Evolutionary conservation across 225 moss, liverwort and hornwort genomes (phyloP).

Genomic region (Bryum argenteum): DNA sequence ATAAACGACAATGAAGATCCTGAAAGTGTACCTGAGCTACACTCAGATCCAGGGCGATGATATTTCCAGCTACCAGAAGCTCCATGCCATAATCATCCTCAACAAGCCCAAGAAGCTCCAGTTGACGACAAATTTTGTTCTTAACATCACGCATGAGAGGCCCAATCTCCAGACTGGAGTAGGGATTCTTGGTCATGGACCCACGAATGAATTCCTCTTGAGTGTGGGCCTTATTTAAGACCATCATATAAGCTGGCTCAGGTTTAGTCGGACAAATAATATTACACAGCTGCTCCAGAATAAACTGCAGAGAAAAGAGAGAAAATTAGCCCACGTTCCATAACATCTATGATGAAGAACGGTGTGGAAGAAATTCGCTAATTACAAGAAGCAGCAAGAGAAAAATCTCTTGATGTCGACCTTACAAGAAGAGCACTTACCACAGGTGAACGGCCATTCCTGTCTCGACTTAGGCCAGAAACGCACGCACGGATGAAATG

Average conservation of each 20-base stretch:
- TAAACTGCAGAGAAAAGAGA: slow-evolving; percentile 69
- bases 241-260: slow-evolving; percentile 99
- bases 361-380: slow-evolving; percentile 13
- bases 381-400: slow-evolving; percentile 3
- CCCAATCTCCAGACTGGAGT: slow-evolving; percentile 98
- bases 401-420: neutral
- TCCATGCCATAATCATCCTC: slow-evolving; percentile 99
- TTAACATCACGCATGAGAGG: slow-evolving; percentile 99
- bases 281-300: slow-evolving; percentile 98
- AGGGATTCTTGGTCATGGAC: slow-evolving; percentile 99
- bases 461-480: slow-evolving; percentile 79
- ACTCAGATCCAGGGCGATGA: slow-evolving; percentile 95
- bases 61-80: slow-evolving; percentile 94
- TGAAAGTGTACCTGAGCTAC: slow-evolving; percentile 70
- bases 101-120: slow-evolving; percentile 90
- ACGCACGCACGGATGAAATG: slow-evolving; percentile 95
- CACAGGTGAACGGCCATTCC: slow-evolving; percentile 88
- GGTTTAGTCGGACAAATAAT: slow-evolving; percentile 98
- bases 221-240: slow-evolving; percentile 93
- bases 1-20: neutral
- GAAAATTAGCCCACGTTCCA: slow-evolving; percentile 22
- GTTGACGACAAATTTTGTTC: slow-evolving; percentile 97
- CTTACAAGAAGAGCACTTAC: slow-evolving; percentile 39
- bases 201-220: slow-evolving; percentile 99
- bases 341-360: slow-evolving; percentile 9